Conservation (phyloP, 2,329 filamentous ascomycete species). For the Atkinsonella hypoxylon region DNA sequence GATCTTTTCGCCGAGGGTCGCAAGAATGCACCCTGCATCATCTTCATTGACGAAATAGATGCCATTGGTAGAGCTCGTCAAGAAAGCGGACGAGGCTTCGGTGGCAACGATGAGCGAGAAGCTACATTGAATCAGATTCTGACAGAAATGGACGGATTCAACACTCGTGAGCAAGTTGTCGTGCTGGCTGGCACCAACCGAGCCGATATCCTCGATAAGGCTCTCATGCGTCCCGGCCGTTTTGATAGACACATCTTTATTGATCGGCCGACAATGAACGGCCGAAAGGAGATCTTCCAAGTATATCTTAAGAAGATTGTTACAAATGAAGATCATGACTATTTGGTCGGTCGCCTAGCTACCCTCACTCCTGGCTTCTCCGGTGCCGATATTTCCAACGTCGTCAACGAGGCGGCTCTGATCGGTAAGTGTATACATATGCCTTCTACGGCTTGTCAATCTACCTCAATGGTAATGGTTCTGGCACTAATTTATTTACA, state of each 20-base stretch:
- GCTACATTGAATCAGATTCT: slow-evolving; percentile 96
- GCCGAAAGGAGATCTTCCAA: slow-evolving; percentile 87
- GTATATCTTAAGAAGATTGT: slow-evolving; percentile 94
- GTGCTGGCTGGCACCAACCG: slow-evolving; percentile 95
- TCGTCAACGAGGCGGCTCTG: slow-evolving; percentile 91
- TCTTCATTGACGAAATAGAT: slow-evolving; percentile 99
- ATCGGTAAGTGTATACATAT: slow-evolving; percentile 58
- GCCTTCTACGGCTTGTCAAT: not conserved
- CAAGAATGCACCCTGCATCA: slow-evolving; percentile 95
- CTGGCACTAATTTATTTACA: slow-evolving; percentile 10
- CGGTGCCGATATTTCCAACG: slow-evolving; percentile 96
- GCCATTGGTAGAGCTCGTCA: slow-evolving; percentile 86
- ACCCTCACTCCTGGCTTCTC: slow-evolving; percentile 94
- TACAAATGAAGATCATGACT: slow-evolving; percentile 79
- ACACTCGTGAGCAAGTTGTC: slow-evolving; percentile 90
- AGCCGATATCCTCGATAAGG: slow-evolving; percentile 88
- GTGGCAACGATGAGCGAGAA: slow-evolving; percentile 94
- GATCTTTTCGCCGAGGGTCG: slow-evolving; percentile 90
- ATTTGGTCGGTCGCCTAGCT: slow-evolving; percentile 76
- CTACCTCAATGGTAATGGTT: not conserved
- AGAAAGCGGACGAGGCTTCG: slow-evolving; percentile 59
- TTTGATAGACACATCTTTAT: slow-evolving; percentile 96
- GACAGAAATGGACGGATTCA: slow-evolving; percentile 99
- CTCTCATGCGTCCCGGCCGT: slow-evolving; percentile 88
- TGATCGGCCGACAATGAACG: slow-evolving; percentile 92